Evolutionary conservation across 2,329 filamentous ascomycete genomes (phyloP).

Genomic region (Stagonosporopsis vannaccii): DNA sequence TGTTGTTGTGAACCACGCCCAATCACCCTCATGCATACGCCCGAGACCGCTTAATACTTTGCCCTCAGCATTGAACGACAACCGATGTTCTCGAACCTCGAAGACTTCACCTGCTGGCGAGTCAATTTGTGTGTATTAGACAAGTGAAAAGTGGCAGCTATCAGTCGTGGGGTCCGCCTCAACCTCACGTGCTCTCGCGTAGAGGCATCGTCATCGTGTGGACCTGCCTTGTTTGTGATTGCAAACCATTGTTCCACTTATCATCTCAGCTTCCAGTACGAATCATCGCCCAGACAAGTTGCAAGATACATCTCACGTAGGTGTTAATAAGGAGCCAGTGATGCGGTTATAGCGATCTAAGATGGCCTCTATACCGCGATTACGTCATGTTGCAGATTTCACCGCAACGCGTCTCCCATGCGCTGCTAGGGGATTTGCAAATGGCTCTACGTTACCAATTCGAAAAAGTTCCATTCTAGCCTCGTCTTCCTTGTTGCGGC

Average conservation of each 20-base stretch:
- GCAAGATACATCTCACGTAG: background rate
- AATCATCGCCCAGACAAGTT: background rate
- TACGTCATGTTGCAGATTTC: conserved; percentile 8
- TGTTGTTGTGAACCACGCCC: background rate
- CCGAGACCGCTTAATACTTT: background rate
- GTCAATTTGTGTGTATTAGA: too few relatives aligned
- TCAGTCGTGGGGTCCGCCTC: background rate
- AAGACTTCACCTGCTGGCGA: too few relatives aligned
- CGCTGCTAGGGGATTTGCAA: background rate
- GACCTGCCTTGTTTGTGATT: background rate
- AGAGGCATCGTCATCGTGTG: conserved; percentile 7
- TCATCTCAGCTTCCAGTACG: background rate
- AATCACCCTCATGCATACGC: background rate
- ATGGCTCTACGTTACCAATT: too few relatives aligned
- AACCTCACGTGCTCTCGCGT: conserved; percentile 6
- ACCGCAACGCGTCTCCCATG: conserved; percentile 7
- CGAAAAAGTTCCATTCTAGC: background rate
- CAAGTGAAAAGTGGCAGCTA: background rate
- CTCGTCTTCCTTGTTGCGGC: background rate
- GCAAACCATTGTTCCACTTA: background rate
- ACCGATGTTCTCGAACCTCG: background rate
- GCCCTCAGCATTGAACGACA: background rate
- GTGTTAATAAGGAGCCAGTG: background rate
- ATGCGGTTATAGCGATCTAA: background rate
- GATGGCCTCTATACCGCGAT: conserved; percentile 11